phyloP scores from a whole-genome alignment of 1,284 basidiomycete species.

The Tilletia indica region DNA sequence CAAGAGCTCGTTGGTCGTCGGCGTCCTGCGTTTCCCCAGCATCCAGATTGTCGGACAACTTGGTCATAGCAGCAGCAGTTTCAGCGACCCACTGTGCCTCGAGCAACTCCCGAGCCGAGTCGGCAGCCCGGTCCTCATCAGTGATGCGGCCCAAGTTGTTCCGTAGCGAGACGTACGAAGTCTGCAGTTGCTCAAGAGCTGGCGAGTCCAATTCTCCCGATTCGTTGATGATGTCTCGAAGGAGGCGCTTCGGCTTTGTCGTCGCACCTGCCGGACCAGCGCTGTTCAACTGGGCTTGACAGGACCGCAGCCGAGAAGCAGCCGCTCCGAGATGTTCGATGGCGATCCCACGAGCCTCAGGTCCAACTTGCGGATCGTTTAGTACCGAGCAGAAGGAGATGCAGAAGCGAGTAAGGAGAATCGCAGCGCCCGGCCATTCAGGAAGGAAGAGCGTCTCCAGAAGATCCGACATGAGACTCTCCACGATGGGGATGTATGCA shows the following conservation, averaged over 20 bases:
- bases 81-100: slow-evolving; percentile 42
- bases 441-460: slow-evolving; percentile 87
- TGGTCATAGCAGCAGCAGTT: slow-evolving; percentile 28
- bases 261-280: slow-evolving; percentile 62
- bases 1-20: slow-evolving; percentile 16
- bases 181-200: slow-evolving; percentile 65
- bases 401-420: slow-evolving; percentile 61
- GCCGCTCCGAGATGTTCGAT: slow-evolving; percentile 91
- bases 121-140: slow-evolving; percentile 35
- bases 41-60: not conserved
- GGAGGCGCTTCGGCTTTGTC: slow-evolving; percentile 67
- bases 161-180: slow-evolving; percentile 67
- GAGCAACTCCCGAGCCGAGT: slow-evolving; percentile 35
- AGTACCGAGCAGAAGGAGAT: slow-evolving; percentile 35
- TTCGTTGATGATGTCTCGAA: slow-evolving; percentile 55
- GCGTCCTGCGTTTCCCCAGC: not conserved
- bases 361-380: slow-evolving; percentile 71
- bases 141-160: slow-evolving; percentile 63
- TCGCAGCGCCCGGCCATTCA: slow-evolving; percentile 89
- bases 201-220: slow-evolving; percentile 57
- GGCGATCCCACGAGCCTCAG: slow-evolving; percentile 69
- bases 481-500: slow-evolving; percentile 78
- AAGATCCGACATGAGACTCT: slow-evolving; percentile 82
- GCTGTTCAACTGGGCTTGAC: slow-evolving; percentile 51
- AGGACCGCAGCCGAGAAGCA: slow-evolving; percentile 70